Evolutionary conservation across 1,284 basidiomycete species (phyloP).

Genomic region (Microbotryomycetes sp.): DNA sequence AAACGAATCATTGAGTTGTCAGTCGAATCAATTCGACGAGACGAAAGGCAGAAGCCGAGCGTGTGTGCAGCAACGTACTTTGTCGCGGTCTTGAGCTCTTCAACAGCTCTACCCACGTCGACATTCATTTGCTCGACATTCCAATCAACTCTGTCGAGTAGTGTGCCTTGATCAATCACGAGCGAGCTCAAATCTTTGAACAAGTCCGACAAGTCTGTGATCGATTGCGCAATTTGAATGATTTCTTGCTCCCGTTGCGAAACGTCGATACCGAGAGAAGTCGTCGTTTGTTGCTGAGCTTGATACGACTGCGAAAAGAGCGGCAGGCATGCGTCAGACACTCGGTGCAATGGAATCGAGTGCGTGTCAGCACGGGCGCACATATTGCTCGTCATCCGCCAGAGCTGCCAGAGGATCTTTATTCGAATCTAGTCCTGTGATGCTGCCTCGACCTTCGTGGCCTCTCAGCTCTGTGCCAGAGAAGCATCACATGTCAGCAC

Average conservation of each 20-base stretch:
- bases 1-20: too few relatives aligned
- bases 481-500: background rate
- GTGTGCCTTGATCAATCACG: slow-evolving; percentile 96
- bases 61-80: slow-evolving; percentile 49
- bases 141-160: slow-evolving; percentile 93
- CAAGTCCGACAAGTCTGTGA: slow-evolving; percentile 82
- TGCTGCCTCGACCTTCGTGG: slow-evolving; percentile 25
- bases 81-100: slow-evolving; percentile 75
- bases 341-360: too few relatives aligned
- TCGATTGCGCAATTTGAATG: slow-evolving; percentile 84
- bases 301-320: too few relatives aligned
- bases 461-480: slow-evolving; percentile 33
- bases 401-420: slow-evolving; percentile 28
- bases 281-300: too few relatives aligned
- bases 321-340: too few relatives aligned
- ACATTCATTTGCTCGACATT: slow-evolving; percentile 89
- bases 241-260: slow-evolving; percentile 59
- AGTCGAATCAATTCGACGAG: background rate
- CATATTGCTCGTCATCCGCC: slow-evolving; percentile 44
- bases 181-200: slow-evolving; percentile 90
- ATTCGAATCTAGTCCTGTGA: background rate
- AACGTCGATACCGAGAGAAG: slow-evolving; percentile 23
- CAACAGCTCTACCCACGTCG: slow-evolving; percentile 73
- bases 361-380: too few relatives aligned
- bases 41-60: background rate